phyloP scores from a whole-genome alignment of 495 filamentous ascomycete genomes.

The Massariosphaeria phaeospora region DNA sequence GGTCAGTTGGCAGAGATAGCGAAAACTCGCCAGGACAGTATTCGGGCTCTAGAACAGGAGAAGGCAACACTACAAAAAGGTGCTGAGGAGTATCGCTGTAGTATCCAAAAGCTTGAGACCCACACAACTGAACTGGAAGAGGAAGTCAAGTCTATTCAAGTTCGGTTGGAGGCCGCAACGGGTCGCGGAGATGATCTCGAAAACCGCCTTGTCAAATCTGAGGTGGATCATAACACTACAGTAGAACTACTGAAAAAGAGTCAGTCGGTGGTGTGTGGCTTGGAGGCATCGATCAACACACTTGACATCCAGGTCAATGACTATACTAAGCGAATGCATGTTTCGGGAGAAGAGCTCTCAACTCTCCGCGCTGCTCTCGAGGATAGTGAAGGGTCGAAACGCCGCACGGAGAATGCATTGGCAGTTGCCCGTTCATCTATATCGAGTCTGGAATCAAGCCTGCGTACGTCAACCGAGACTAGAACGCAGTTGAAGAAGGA shows the following conservation, averaged over 20 bases:
- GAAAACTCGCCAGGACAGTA: background rate
- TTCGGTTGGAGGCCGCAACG: background rate
- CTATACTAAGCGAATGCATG: slow-evolving; percentile 9
- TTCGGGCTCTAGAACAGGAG: slow-evolving; percentile 10
- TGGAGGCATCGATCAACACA: slow-evolving; percentile 6
- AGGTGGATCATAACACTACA: background rate
- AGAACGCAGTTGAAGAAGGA: slow-evolving; percentile 8
- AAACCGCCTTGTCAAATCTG: slow-evolving; percentile 2
- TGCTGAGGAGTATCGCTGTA: background rate
- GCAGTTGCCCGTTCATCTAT: background rate
- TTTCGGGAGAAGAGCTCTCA: slow-evolving; percentile 8
- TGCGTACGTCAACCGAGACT: slow-evolving; percentile 1
- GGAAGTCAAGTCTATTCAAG: slow-evolving; percentile 2
- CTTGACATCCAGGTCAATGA: slow-evolving; percentile 21
- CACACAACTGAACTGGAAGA: slow-evolving; percentile 10
- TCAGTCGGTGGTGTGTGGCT: background rate
- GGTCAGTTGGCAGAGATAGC: slow-evolving; percentile 5
- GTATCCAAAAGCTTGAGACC: slow-evolving; percentile 19
- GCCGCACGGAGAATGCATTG: slow-evolving; percentile 11
- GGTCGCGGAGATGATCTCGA: background rate
- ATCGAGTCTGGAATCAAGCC: slow-evolving; percentile 5
- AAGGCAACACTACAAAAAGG: slow-evolving; percentile 11
- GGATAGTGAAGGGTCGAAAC: slow-evolving; percentile 3
- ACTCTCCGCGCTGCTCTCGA: slow-evolving; percentile 10
- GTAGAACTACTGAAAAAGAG: background rate